Conservation (phyloP, 2,329 filamentous ascomycete species). For the Paecilomyces fulvus region DNA sequence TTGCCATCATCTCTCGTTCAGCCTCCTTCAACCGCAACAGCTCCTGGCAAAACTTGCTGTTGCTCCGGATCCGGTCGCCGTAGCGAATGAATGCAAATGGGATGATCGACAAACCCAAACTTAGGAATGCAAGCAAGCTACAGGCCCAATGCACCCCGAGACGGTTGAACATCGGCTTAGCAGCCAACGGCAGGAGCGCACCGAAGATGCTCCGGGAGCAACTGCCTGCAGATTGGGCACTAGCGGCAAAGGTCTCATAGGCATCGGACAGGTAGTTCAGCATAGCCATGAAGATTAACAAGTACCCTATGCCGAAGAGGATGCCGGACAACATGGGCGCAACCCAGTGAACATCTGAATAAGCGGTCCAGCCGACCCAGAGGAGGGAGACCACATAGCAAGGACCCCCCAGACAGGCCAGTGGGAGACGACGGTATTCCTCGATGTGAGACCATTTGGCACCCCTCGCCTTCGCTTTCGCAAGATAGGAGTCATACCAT, state of each 20-base stretch:
- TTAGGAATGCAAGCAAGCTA: constrained; percentile 33
- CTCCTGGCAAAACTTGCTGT: constrained; percentile 36
- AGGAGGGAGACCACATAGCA: constrained; percentile 43
- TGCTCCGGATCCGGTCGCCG: constrained; percentile 29
- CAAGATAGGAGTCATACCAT: constrained; percentile 55
- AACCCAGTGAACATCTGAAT: constrained; percentile 25
- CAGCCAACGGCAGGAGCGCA: constrained; percentile 50
- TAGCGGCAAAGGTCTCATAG: constrained; percentile 58
- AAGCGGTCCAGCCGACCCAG: constrained; percentile 36
- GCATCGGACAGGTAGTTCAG: constrained; percentile 59
- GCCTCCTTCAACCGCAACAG: constrained; percentile 26
- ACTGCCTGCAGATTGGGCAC: constrained; percentile 47
- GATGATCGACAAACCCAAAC: constrained; percentile 29
- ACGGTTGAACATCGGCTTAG: constrained; percentile 33
- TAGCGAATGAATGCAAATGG: constrained; percentile 37
- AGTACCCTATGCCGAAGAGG: constrained; percentile 54
- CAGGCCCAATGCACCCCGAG: constrained; percentile 38
- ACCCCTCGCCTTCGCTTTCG: constrained; percentile 41
- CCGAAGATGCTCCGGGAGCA: constrained; percentile 46
- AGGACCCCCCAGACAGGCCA: constrained; percentile 62
- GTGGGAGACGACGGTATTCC: constrained; percentile 58
- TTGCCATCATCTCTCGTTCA: constrained; percentile 16
- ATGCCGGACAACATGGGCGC: constrained; percentile 53
- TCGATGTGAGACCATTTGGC: constrained; percentile 49
- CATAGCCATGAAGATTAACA: constrained; percentile 56